phyloP scores from a whole-genome alignment of 257 asterid genomes.

The Nicotiana sylvestris region DNA sequence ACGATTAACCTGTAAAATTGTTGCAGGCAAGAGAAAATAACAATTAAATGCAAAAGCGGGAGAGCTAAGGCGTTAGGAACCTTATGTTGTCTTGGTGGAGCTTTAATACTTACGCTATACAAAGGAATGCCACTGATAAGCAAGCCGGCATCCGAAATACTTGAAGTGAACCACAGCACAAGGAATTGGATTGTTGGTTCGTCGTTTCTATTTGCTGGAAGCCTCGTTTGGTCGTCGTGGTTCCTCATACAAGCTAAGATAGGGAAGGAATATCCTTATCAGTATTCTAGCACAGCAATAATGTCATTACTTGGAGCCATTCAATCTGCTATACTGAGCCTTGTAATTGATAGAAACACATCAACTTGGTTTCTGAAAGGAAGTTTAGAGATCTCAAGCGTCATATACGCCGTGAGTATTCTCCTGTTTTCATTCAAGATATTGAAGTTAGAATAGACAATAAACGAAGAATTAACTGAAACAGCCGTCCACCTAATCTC shows the following conservation, averaged over 20 bases:
- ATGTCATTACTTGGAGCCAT: slow-evolving; percentile 59
- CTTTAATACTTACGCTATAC: slow-evolving; percentile 46
- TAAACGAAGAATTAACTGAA: too few species aligned
- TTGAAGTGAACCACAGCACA: slow-evolving; percentile 12
- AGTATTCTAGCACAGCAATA: slow-evolving; percentile 63
- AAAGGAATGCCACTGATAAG: slow-evolving; percentile 43
- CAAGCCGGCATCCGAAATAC: not conserved
- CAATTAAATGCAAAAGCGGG: slow-evolving; percentile 44
- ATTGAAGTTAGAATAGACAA: too few species aligned
- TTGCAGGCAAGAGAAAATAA: slow-evolving; percentile 59
- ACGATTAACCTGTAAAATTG: not conserved
- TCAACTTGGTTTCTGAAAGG: slow-evolving; percentile 59
- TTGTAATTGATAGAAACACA: slow-evolving; percentile 36
- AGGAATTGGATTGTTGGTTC: slow-evolving; percentile 48
- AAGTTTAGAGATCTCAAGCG: slow-evolving; percentile 38
- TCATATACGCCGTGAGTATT: slow-evolving; percentile 48
- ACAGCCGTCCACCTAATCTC: too few species aligned
- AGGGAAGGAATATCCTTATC: slow-evolving; percentile 49
- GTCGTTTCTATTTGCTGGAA: slow-evolving; percentile 43
- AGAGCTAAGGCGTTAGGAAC: slow-evolving; percentile 62
- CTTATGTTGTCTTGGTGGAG: slow-evolving; percentile 45
- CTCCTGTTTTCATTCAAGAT: not conserved
- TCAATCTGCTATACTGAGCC: slow-evolving; percentile 46
- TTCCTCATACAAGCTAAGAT: slow-evolving; percentile 57
- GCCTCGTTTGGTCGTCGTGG: slow-evolving; percentile 73